A percentile compares a stretch with the other conserved stretches of the same genome.
Conservation (phyloP, 495 filamentous ascomycete species). For the Penicillium waksmanii region DNA sequence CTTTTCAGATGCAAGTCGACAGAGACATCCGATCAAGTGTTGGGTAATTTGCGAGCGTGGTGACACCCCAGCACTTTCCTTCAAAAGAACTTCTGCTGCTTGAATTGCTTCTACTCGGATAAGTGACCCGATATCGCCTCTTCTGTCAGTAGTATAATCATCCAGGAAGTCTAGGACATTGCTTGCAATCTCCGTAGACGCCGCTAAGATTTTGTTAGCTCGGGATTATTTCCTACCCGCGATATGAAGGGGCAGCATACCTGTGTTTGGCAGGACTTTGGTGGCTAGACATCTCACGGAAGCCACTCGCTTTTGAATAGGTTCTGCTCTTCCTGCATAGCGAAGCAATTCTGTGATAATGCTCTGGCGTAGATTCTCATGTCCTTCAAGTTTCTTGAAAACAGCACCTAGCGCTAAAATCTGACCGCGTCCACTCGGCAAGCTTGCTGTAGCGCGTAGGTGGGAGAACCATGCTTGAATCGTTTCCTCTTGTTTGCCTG, state of each 20-base stretch:
- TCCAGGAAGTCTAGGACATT: constrained; percentile 61
- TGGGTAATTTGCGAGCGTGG: constrained; percentile 27
- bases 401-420: constrained; percentile 48
- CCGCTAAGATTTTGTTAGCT: constrained; percentile 29
- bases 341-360: constrained; percentile 41
- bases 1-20: constrained; percentile 80
- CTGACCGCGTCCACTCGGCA: constrained; percentile 48
- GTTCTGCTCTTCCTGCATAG: constrained; percentile 45
- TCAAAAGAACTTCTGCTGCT: constrained; percentile 50
- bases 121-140: constrained; percentile 87
- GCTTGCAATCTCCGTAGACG: constrained; percentile 29
- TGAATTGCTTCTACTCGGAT: constrained; percentile 78
- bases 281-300: constrained; percentile 62
- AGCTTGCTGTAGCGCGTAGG: constrained; percentile 40
- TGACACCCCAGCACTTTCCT: constrained; percentile 18
- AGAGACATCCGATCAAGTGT: constrained; percentile 49
- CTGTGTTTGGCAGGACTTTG: constrained; percentile 48
- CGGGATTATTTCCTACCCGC: not conserved
- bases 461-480: constrained; percentile 44
- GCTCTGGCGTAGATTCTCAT: constrained; percentile 23
- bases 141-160: constrained; percentile 84
- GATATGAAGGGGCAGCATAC: constrained; percentile 24
- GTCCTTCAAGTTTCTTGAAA: constrained; percentile 35
- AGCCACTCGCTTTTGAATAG: constrained; percentile 61
- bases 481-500: constrained; percentile 35